Evolutionary conservation across 2,329 filamentous ascomycete genomes (phyloP), one percentile per base, ranked within the genome.

Genomic region (Lachnellula arida): DNA sequence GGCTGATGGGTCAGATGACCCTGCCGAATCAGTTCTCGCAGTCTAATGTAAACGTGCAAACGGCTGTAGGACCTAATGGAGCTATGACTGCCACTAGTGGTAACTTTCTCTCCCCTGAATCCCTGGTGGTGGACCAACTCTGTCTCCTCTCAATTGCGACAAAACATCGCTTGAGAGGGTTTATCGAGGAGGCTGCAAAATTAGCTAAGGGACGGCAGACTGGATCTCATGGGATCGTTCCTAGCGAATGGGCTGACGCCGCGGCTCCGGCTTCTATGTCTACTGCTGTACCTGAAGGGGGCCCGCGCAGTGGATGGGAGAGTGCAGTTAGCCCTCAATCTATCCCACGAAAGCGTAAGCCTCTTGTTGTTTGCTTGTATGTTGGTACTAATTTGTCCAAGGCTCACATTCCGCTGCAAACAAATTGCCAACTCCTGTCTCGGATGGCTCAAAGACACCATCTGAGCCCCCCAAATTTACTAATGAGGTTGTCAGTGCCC

Each of bases 91-190:
- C 81, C 43, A 85, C 86, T 1, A 79, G 78, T 14, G 86, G 85
- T 2, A 83, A 84, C 19, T 90, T 88, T 53, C 81, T 95, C 39
- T 81, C 94, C 0, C 84, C 87, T 37, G 88, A 91, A 44, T 84
- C 89, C 1, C 85, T 82, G 53, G 76, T 96, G 35, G 87, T 88
- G 14, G 91, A 96, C 59, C 88, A 97, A 63, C 74, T 97, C 46
- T 88, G 89, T 25, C 77, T 97, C 15, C 71, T 97, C 56, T 94
- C 91, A 5, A 80, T 97, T 55, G 89, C 89, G 17, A 86, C 90
- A 9, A 90, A 93, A 68, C 88, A 95, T 64, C 82, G 91, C 28
- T 65, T 97, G 39, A 81, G 89, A 52, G 82, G 85, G 12, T 73
- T 97, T 32, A 68, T 97, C 3, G 88, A 92, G 67, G 91, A 96